Conservation (phyloP, 73 alveolate genomes). For the Blepharisma stoltei region DNA sequence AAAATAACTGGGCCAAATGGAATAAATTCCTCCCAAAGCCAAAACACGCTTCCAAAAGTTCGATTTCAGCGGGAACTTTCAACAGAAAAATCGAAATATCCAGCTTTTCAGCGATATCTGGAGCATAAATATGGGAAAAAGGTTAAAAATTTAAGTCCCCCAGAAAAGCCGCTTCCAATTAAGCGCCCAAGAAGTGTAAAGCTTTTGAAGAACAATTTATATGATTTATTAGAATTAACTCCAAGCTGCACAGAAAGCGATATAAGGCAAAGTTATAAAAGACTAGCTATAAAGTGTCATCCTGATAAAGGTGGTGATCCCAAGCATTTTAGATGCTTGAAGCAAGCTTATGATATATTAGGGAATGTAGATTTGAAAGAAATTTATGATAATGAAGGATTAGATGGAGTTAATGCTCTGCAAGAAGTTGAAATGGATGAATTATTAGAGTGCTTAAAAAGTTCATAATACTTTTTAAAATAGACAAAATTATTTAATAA, state of each 20-base stretch:
- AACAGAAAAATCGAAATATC: neutral
- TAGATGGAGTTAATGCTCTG: neutral
- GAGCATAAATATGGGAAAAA: neutral
- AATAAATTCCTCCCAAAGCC: neutral
- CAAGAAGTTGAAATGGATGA: neutral
- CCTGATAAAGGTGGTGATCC: constrained; percentile 29
- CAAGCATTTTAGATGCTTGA: neutral
- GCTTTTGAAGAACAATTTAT: neutral
- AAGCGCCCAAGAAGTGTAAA: neutral
- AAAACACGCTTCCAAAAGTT: neutral
- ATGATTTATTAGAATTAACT: neutral
- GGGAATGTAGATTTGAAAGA: neutral
- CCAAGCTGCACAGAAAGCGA: neutral
- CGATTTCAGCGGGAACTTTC: neutral
- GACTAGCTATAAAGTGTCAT: neutral
- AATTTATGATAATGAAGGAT: constrained; percentile 14
- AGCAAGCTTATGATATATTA: constrained; percentile 12
- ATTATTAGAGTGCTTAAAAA: too few species aligned
- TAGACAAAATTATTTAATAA: too few species aligned
- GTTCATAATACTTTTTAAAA: too few species aligned
- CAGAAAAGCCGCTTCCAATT: neutral
- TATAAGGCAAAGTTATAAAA: neutral
- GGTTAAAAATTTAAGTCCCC: neutral
- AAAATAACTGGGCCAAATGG: constrained; percentile 20
- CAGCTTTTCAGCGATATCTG: neutral